Base-by-base conservation (phyloP, 163 green algal genomes). In the Chloromonas sp. region DNA sequence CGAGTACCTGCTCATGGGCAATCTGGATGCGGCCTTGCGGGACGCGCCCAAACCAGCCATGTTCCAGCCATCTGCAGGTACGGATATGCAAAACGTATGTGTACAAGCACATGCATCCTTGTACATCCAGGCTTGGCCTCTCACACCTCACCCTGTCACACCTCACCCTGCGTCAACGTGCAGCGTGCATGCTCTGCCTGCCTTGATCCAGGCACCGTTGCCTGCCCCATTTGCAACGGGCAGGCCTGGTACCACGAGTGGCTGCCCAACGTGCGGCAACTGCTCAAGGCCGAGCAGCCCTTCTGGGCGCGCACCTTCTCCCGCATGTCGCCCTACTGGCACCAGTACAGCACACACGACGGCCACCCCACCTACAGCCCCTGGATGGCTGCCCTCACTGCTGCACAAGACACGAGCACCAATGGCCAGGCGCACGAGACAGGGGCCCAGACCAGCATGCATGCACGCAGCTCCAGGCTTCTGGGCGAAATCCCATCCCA, bases 11-110 rank as follows among this genome's bases (percentile, higher is more conserved):
- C 81, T 92, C 62, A 84, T 86, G 79, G 71, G 76, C 79, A 92
- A 92, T 84, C 82, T 92, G 58, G 89, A 89, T 15, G 89, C 89
- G 0, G 89, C 89, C 0, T 71, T 91, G 0, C 61, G 61, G n/a
- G 84, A 89, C 71, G 60, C 59, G 60, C 89, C 84, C 76, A 92
- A 92, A 82, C 89, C 89, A 0, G 78, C 82, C 80, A 84, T 82
- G 80, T 85, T 92, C 36, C 77, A 81, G 36, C 85, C 89, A 5
- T 87, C 87, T 3, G 89, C 88, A 81, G 88, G 88, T 91, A 71
- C 36, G 36, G 36, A 36, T 36, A 36, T 36, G 36, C 36, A 36
- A 36, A 36, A 36, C 36, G 36, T 36, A 36, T 60, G 87, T 57
- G 70, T 66, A 82, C 3, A 5, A 60, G 57, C 57, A 2, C 57